Evolutionary conservation across 768 basidiomycete genomes (phyloP), one percentile per base, ranked within the genome.

Genomic region (Hebeloma cylindrosporum): DNA sequence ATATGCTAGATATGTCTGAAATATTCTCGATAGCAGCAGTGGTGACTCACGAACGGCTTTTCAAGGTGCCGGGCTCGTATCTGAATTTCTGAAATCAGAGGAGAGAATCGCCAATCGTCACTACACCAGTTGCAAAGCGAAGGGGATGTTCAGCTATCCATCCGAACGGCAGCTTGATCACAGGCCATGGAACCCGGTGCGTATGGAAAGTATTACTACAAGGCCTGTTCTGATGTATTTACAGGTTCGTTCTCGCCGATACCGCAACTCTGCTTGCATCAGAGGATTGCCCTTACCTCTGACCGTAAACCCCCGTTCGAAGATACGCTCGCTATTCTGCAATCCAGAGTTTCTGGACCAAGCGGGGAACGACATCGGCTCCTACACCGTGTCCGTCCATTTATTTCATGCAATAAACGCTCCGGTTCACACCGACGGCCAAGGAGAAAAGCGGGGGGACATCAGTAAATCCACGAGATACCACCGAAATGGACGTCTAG

Each of bases 61-160:
- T 2, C 76, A 75, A 9, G 78, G 78, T 48, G 72, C 77, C 38
- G 77, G 76, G 77, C 75, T 16, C 37, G 51, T 42, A 22, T 7
- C 10, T 18, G 30, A 34, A 30, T 14, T 29, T 10, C 9, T 30
- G 2, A n/a, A 22, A 13, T 11, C 27, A 25, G 6, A 14, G 25
- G 17, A n/a, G 17, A 22, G 7, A n/a, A n/a, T 30, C 21, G 22
- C 35, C 25, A n/a, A 34, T 6, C 28, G 10, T 40, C 38, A 7
- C 29, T 28, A 20, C 31, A 25, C 23, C 45, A 76, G 75, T 40
- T 83, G 86, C 61, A 85, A n/a, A 80, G 58, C 78, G 86, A 30
- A 70, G 86, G 53, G 86, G 86, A 21, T 88, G 86, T 56, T 78
- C 82, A 4, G 81, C 82, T 8, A 88, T 89, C 42, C 88, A 86